phyloP scores from a whole-genome alignment of 208 protist species.

The Trypanosoma lewisi region DNA sequence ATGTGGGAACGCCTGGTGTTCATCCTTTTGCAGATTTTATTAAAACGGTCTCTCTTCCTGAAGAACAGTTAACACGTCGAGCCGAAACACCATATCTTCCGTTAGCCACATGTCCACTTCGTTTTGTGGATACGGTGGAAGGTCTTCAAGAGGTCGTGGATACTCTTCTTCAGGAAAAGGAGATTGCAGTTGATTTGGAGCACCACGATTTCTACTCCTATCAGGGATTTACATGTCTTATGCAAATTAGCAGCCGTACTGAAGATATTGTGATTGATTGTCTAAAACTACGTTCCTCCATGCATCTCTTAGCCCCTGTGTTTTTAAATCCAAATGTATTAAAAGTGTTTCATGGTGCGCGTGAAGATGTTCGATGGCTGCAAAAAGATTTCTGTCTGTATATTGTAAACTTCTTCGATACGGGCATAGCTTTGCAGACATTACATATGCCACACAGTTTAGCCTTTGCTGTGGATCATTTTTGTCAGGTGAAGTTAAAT shows the following conservation, averaged over 20 bases:
- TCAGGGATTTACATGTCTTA: slow-evolving; percentile 97
- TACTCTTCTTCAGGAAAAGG: slow-evolving; percentile 44
- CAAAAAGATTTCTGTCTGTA: slow-evolving; percentile 99
- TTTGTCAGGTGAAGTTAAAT: slow-evolving; percentile 93
- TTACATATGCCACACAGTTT: slow-evolving; percentile 92
- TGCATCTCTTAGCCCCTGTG: slow-evolving; percentile 84
- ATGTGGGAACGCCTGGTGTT: slow-evolving; percentile 50
- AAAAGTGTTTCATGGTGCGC: slow-evolving; percentile 97
- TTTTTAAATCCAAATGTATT: slow-evolving; percentile 93
- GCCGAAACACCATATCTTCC: slow-evolving; percentile 63
- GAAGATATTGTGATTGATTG: slow-evolving; percentile 98
- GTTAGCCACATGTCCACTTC: slow-evolving; percentile 53
- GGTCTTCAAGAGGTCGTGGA: slow-evolving; percentile 39
- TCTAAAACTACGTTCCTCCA: slow-evolving; percentile 86
- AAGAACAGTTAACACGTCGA: slow-evolving; percentile 49
- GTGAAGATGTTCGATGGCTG: slow-evolving; percentile 97
- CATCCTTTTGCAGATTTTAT: slow-evolving; percentile 82
- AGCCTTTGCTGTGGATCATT: slow-evolving; percentile 93
- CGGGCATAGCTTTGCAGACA: slow-evolving; percentile 93
- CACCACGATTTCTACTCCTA: slow-evolving; percentile 95
- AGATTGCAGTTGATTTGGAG: slow-evolving; percentile 96
- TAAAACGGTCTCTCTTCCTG: slow-evolving; percentile 35
- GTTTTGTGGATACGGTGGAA: slow-evolving; percentile 66
- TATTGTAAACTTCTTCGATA: slow-evolving; percentile 98
- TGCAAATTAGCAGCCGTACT: slow-evolving; percentile 96